These are phyloP conservation scores for Salix viminalis DNA, from an alignment of 345 rosid genomes.

Conservation along the genomic window DNA sequence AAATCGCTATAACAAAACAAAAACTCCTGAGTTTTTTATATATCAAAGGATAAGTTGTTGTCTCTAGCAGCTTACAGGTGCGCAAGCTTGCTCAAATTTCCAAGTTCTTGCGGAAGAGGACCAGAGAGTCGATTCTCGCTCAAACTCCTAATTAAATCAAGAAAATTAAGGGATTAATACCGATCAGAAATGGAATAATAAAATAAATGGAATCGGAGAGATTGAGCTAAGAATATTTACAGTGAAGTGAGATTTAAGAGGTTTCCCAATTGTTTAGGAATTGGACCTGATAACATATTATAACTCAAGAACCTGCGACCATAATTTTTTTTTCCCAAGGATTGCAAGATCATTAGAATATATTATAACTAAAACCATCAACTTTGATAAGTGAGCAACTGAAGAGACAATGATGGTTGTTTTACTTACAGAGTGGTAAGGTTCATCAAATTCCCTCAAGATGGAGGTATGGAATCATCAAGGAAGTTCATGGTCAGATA, in stretches of 20 bases:
- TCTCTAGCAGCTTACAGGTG: background rate
- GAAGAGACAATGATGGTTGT: background rate
- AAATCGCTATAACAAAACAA: too few species aligned
- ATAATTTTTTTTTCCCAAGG: background rate
- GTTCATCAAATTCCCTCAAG: background rate
- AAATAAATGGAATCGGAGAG: too few species aligned
- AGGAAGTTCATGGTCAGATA: background rate
- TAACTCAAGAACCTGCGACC: background rate
- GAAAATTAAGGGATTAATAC: background rate
- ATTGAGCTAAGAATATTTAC: background rate
- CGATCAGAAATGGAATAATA: too few species aligned
- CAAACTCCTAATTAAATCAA: background rate
- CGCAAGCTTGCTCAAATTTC: constrained; percentile 7
- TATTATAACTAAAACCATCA: background rate
- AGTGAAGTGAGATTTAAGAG: background rate
- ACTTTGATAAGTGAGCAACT: background rate
- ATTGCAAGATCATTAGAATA: background rate
- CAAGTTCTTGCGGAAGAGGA: constrained; percentile 1
- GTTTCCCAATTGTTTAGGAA: constrained; percentile 11
- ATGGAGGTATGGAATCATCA: constrained; percentile 1
- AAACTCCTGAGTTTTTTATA: too few species aligned
- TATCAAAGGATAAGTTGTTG: background rate
- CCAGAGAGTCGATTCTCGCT: constrained; percentile 8
- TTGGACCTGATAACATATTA: constrained; percentile 9
- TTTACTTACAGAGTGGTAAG: background rate